Conservation (phyloP, 2,329 filamentous ascomycete species). For the Talaromyces sp. region DNA sequence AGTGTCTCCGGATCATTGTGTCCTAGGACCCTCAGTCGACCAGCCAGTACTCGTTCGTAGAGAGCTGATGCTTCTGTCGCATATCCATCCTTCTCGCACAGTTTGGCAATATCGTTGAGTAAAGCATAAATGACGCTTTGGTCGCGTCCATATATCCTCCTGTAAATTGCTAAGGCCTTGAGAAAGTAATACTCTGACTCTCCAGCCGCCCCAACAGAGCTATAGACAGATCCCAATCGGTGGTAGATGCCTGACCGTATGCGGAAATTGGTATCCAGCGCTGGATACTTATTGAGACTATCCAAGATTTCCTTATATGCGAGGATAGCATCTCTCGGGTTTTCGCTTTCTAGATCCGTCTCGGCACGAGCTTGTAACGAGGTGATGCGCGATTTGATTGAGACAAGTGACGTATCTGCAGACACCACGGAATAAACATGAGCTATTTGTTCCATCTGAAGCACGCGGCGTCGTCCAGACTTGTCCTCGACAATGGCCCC, state of each 20-base stretch:
- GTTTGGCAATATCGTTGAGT: constrained; percentile 28
- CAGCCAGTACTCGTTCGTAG: constrained; percentile 31
- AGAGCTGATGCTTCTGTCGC: constrained; percentile 31
- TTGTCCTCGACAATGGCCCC: constrained; percentile 29
- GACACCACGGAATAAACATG: constrained; percentile 30
- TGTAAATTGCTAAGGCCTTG: constrained; percentile 28
- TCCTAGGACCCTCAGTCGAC: constrained; percentile 28
- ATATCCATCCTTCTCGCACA: constrained; percentile 30
- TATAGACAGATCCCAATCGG: constrained; percentile 27
- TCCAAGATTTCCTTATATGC: constrained; percentile 27
- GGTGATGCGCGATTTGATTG: constrained; percentile 23
- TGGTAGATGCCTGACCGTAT: constrained; percentile 27
- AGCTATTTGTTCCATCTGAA: constrained; percentile 30
- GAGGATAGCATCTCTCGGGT: constrained; percentile 23
- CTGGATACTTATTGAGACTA: constrained; percentile 24
- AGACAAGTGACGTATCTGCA: constrained; percentile 23
- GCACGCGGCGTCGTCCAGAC: constrained; percentile 30
- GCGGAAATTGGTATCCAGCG: constrained; percentile 26
- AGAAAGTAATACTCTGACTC: constrained; percentile 30
- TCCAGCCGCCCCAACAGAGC: constrained; percentile 24
- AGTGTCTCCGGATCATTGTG: constrained; percentile 32
- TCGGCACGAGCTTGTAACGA: constrained; percentile 25
- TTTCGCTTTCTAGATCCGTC: constrained; percentile 23
- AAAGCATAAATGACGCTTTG: constrained; percentile 28
- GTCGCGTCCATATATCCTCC: constrained; percentile 29